Evolutionary conservation across 371 early-diverging fungal species (phyloP), one percentile per base, ranked within the genome.

Genomic region (Mortierella sp.): DNA sequence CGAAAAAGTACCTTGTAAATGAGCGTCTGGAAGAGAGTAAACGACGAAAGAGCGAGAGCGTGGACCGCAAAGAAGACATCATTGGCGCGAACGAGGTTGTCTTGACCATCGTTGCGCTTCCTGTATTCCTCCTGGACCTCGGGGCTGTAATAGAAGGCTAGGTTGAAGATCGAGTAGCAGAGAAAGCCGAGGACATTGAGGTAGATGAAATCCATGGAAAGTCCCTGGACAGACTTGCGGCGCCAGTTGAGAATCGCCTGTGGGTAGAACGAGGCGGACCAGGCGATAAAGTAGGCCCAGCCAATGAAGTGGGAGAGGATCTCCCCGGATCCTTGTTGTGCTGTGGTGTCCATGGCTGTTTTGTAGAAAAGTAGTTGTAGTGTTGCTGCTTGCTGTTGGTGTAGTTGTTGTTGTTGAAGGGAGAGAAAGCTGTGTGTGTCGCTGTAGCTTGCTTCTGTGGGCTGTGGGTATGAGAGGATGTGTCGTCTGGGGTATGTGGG

Each of bases 31-130:
- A 80, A 77, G 46, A 96, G 82, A 0, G 96, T 95, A 14, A 96
- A 78, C 5, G 83, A 70, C 2, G 96, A 92, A 6, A 97, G 83
- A 2, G 90, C 34, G 44, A 96, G 89, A 8, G 98, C 97, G 88
- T 98, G 98, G 37, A 93, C 87, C 6, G 96, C 92, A 88, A 98
- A 98, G 43, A 95, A 89, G 51, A 98, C 95, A 89, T 98, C 99
- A 79, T 98, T 97, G 75, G 93, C 88, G 40, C 94, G 93, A 3
- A 98, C 96, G 34, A 96, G 88, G 76, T 93, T 94, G 8, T 90
- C 90, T n/a, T 90, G 91, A 4, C 92, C 94, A 44, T 91, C 82
- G 75, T 96, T 91, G 40, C 96, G 93, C 57, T 88, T 87, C 50
- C 87, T 91, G 88, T 97, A 97, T 88, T 97, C 93, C n/a, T 94